A percentile compares a stretch with the other conserved stretches of the same genome.
These are phyloP conservation scores for Scheffersomyces segobiensis DNA, from an alignment of 1,139 yeast species.

Conservation along the genomic window DNA sequence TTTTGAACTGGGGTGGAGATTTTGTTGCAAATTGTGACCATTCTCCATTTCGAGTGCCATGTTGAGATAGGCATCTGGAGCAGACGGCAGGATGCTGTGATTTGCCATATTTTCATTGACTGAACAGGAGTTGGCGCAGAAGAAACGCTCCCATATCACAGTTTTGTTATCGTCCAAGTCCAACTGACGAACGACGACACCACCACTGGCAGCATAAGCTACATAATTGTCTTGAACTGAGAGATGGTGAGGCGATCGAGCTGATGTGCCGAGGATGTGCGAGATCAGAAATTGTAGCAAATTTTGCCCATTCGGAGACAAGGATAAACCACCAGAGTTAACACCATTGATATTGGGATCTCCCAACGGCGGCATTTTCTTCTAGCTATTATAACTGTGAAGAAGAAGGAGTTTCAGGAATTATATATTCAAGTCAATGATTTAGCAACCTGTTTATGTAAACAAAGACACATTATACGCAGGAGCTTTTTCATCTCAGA, in stretches of 20 bases:
- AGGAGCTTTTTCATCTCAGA: not conserved
- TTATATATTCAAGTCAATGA: not conserved
- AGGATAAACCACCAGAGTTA: not conserved
- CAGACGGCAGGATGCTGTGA: slow-evolving; percentile 5
- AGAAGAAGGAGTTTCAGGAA: too few relatives aligned
- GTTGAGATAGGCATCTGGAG: slow-evolving; percentile 35
- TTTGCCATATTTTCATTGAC: not conserved
- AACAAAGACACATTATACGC: not conserved
- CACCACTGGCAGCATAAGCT: slow-evolving; percentile 70
- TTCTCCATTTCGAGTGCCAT: slow-evolving; percentile 17
- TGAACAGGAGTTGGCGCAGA: slow-evolving; percentile 45
- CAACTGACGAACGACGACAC: slow-evolving; percentile 54
- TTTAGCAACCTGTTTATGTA: not conserved
- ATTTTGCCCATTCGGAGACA: not conserved
- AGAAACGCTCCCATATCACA: slow-evolving; percentile 43
- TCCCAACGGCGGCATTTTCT: not conserved
- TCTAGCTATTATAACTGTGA: not conserved
- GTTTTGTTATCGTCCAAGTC: slow-evolving; percentile 12
- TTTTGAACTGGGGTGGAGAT: slow-evolving; percentile 5
- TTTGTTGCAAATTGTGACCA: not conserved
- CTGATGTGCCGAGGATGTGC: slow-evolving; percentile 33
- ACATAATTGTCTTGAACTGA: slow-evolving; percentile 40
- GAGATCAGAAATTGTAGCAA: not conserved
- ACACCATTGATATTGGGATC: not conserved
- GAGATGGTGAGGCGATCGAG: slow-evolving; percentile 31